Base-by-base conservation (phyloP, 1,139 yeast species). In the Magnusiomyces tetraspermus region DNA sequence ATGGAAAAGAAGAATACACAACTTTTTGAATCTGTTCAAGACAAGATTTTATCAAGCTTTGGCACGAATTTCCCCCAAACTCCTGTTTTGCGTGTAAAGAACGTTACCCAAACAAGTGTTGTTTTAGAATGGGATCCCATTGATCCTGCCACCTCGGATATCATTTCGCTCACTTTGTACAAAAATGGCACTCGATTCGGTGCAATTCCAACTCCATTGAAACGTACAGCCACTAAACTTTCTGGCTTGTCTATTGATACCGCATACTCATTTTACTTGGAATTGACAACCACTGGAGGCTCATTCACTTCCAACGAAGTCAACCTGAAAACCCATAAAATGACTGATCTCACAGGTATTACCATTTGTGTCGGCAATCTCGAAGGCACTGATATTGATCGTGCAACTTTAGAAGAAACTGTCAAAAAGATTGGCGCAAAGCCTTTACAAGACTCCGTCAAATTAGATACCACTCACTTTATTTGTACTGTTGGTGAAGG, bases 301-400 rank as follows among this genome's bases (percentile, higher is more conserved):
- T 76, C 77, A 21, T 87, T 77, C 64, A 74, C 74, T 65, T 85
- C 96, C 5, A 84, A 88, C 44, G 71, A 72, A 36, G 68, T 92
- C 42, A 78, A 77, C 52, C 80, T 90, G 13, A 83, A 79, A 55
- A 92, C 98, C 6, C 97, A 90, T 67, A 90, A 89, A 66, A 90
- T 92, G 97, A 90, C 97, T 0, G 97, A 92, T 67, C 75, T 94
- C 61, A 78, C 89, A 1, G 99, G 99, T 56, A 88, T 92, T 56
- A 88, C 95, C 1, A 85, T 88, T 2, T 92, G 98, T 67, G 68
- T 89, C 52, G 97, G 98, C 30, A 86, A 85, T 51, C 75, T 92
- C 53, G 80, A 79, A 51, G 62, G 59, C 30, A 58, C 66, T 21
- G 74, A 81, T 19, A 80, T 86, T 53, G 71, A 80, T 1, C 68